Conservation (phyloP, 179 eudicot genomes). For the Heliamphora ciliata region DNA sequence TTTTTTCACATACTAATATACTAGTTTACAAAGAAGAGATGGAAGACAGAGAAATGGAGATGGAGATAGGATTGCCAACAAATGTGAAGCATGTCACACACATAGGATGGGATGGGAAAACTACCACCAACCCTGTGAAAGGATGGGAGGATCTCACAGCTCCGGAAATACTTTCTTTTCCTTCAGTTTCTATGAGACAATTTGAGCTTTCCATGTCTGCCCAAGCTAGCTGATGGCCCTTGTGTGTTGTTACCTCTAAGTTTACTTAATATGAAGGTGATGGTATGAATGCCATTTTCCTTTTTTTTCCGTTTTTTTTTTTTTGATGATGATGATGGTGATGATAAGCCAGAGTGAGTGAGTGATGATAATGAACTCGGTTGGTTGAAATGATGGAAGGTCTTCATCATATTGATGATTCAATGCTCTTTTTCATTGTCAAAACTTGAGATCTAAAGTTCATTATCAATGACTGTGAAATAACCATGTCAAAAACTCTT, state of each 20-base stretch:
- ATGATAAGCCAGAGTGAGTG: too few relatives aligned
- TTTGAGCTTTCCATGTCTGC: slow-evolving; percentile 73
- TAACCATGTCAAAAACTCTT: too few relatives aligned
- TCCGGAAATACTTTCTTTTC: slow-evolving; percentile 47
- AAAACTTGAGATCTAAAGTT: too few relatives aligned
- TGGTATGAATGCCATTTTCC: too few relatives aligned
- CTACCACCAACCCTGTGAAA: slow-evolving; percentile 39
- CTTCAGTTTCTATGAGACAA: slow-evolving; percentile 62
- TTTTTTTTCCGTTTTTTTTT: too few relatives aligned
- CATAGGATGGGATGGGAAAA: slow-evolving; percentile 81
- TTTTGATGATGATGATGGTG: too few relatives aligned
- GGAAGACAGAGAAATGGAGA: slow-evolving; percentile 52
- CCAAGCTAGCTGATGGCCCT: slow-evolving; percentile 33
- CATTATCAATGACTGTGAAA: too few relatives aligned
- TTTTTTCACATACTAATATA: neutral
- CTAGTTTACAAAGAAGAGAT: slow-evolving; percentile 69
- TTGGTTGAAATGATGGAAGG: too few relatives aligned
- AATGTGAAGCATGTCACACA: slow-evolving; percentile 90
- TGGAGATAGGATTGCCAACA: slow-evolving; percentile 94
- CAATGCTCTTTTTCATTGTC: too few relatives aligned
- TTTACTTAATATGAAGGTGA: neutral
- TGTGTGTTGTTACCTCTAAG: neutral
- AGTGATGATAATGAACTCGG: too few relatives aligned
- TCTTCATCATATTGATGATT: too few relatives aligned
- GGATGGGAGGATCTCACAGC: slow-evolving; percentile 47